Evolutionary conservation across 495 filamentous ascomycete genomes (phyloP), one percentile per base, ranked within the genome.

Genomic region (Xylaria scruposa): DNA sequence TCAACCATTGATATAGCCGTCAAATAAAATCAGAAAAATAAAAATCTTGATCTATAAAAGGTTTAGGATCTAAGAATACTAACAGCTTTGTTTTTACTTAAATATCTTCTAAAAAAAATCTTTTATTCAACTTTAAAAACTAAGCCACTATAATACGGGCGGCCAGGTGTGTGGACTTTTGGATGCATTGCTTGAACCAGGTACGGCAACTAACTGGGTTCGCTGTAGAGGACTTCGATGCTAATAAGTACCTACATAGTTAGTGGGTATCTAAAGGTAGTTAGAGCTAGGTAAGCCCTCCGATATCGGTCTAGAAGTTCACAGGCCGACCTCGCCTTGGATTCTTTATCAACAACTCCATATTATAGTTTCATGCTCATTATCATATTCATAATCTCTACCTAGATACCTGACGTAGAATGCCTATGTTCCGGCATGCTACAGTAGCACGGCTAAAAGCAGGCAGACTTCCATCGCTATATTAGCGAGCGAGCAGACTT

Each of bases 201-300:
- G 38, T n/a, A 47, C 56, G 56, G 56, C 36, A 60, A 38, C 56
- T 60, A 60, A 38, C 29, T 54, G 51, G 51, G 49, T 12, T 53
- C 9, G 51, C 9, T 29, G 58, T 40, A 61, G 58, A 33, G 60
- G 38, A 38, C 60, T 42, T 38, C 58, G 19, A 19, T 38, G 31
- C 54, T n/a, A 59, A 53, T 53, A n/a, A n/a, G n/a, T n/a, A n/a
- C n/a, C n/a, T n/a, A n/a, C n/a, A n/a, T n/a, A 31, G 29, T 31
- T 31, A 4, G 49, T 36, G 54, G 54, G 17, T 38, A 21, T 0
- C n/a, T n/a, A n/a, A n/a, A n/a, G n/a, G n/a, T n/a, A n/a, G n/a
- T n/a, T n/a, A n/a, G n/a, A 38, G 91, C 3, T 91, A 91, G 75
- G 94, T 3, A 92, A 92, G 36, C 36, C 1, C 90, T 94, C 59